Base-by-base conservation (phyloP, 2,329 filamentous ascomycete genomes). In the Cadophora gregata region DNA sequence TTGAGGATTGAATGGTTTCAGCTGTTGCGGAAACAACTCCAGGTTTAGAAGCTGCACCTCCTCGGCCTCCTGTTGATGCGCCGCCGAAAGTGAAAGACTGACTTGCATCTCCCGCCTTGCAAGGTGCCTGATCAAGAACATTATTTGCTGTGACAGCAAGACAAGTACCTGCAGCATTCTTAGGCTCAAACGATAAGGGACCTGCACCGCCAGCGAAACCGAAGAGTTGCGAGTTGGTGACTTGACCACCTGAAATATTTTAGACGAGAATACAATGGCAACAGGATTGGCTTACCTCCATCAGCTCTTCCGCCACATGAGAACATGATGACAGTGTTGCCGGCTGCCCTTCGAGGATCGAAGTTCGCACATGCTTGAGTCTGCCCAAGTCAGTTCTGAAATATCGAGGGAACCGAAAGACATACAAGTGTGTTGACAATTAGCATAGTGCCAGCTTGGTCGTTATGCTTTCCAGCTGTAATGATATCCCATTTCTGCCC, bases 361-460 rank as follows among this genome's bases (percentile, higher is more conserved):
- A 86, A 86, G 78, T 86, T 88, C 71, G 86, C 78, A 72, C 86
- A 88, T 51, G 85, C 85, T 73, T 86, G 81, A 1, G 85, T 88
- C 78, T 81, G 51, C 27, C 29, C 36, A 31, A 53, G 65, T 70
- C 65, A 70, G 66, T 2, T 6, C 7, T 24, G 31, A 8, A 14
- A 27, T 5, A 8, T 9, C 36, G 4, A 21, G 16, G n/a, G 0
- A 29, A 16, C 29, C 14, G 33, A 36, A 31, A 59, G 16, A 73
- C 77, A 67, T 70, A 82, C 81, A 70, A 85, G 75, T 3, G 83
- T 84, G 78, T 81, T 88, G 51, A 87, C 85, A 45, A 88, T 72
- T 58, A 87, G 78, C 72, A 83, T 81, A 5, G 81, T 79, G 42
- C 80, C 79, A 47, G 78, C 72, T 36, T 76, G 78, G 70, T 85